Evolutionary conservation across 495 filamentous ascomycete species (phyloP), one percentile per base, ranked within the genome.

Genomic region (Jackrogersella multiformis): DNA sequence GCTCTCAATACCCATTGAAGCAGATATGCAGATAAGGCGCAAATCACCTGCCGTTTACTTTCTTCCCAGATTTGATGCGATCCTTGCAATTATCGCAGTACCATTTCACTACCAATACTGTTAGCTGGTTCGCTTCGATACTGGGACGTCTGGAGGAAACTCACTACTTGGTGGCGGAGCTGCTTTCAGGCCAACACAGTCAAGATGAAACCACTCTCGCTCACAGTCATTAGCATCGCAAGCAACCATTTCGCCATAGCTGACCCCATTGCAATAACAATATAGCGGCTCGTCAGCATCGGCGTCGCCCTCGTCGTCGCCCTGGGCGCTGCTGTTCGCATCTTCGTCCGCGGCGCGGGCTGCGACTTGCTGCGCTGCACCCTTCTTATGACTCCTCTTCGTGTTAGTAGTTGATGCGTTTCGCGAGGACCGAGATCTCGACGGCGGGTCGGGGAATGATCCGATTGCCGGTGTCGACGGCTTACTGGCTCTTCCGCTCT

Each of bases 211-310:
- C 95, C 95, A 99, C 79, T 98, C 94, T 64, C 87, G 84, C 63
- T 88, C 85, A 79, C 95, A 99, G 23, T 84, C 85, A 51, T 94
- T 91, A 42, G 89, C 91, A 73, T 99, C 95, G 68, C 95, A 99
- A n/a, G 90, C 95, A 13, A 99, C 91, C 95, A 99, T 99, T 78
- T 96, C 92, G 18, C 95, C 95, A 72, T 97, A 99, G 71, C 91
- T 95, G 30, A 97, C 88, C 62, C 89, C 86, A 66, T 97, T 91
- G 76, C 95, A 99, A 77, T 93, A 92, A 77, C 95, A 99, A 77
- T 97, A 99, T 44, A 87, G 82, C 10, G 90, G 92, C 74, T 97
- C 95, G 56, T 92, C 88, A 12, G 86, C 89, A 53, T 93, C 93
- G 12, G 86, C 86, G 26, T 92, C 92, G 4, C 84, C 88, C 28